These are phyloP conservation scores for Lasiodiplodia gonubiensis DNA, from an alignment of 2,329 filamentous ascomycete genomes.

Conservation along the genomic window DNA sequence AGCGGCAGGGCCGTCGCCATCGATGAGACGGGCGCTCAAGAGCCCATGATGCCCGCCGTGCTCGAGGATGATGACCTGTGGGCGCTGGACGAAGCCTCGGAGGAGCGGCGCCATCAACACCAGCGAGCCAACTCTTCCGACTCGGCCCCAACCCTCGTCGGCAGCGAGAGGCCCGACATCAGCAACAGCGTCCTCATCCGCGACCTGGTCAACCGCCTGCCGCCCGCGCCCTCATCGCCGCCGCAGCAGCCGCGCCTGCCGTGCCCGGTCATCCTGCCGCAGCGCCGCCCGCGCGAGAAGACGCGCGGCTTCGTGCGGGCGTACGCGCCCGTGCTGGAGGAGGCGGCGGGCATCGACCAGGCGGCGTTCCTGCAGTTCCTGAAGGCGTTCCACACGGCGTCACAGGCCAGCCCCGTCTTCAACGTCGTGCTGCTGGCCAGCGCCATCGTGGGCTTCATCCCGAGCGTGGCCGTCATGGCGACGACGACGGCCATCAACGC, in stretches of 20 bases:
- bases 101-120: neutral
- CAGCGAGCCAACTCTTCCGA: neutral
- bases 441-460: slow-evolving; percentile 47
- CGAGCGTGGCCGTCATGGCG: slow-evolving; percentile 49
- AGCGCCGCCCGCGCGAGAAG: slow-evolving; percentile 57
- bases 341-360: slow-evolving; percentile 55
- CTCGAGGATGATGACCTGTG: slow-evolving; percentile 16
- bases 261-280: slow-evolving; percentile 58
- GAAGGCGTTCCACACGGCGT: slow-evolving; percentile 53
- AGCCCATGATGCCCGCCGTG: neutral
- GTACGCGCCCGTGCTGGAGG: slow-evolving; percentile 56
- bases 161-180: neutral
- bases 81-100: slow-evolving; percentile 22
- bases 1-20: neutral
- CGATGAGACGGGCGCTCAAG: neutral
- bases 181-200: slow-evolving; percentile 9
- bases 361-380: slow-evolving; percentile 57
- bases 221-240: neutral
- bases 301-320: slow-evolving; percentile 59
- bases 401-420: slow-evolving; percentile 33
- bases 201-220: neutral
- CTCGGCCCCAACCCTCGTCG: neutral
- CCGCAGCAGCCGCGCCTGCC: neutral
- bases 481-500: slow-evolving; percentile 54
- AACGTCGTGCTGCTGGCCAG: slow-evolving; percentile 36